Percentiles rank a stretch among this genome's conserved stretches.
phyloP scores from a whole-genome alignment of 2,329 filamentous ascomycete genomes.

The Tolypocladium capitatum region DNA sequence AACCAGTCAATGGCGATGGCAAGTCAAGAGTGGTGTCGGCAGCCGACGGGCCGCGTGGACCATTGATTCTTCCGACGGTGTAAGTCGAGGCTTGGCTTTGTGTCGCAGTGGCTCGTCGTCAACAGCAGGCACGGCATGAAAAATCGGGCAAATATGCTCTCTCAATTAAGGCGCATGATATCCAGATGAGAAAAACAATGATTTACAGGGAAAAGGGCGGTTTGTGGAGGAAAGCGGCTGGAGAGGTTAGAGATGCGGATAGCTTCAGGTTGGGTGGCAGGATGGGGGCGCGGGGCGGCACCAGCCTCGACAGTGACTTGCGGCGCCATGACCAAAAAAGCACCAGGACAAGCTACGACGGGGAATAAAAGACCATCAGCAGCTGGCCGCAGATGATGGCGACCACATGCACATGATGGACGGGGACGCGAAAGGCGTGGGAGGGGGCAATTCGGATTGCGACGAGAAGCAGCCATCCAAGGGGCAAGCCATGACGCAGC shows the following conservation, averaged over 20 bases:
- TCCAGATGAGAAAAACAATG: background rate
- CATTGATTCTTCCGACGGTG: background rate
- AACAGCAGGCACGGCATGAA: background rate
- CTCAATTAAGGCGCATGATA: background rate
- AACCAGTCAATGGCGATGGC: background rate
- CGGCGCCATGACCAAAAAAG: constrained; percentile 1
- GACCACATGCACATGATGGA: background rate
- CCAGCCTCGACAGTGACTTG: constrained; percentile 15
- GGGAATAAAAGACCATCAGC: constrained; percentile 6
- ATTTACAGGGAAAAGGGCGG: background rate
- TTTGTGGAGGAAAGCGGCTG: constrained; percentile 2
- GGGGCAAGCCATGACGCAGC: constrained; percentile 4
- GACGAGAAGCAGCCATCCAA: constrained; percentile 13
- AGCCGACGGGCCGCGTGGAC: background rate
- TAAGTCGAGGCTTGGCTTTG: background rate
- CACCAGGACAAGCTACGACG: constrained; percentile 5
- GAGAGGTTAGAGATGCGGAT: constrained; percentile 15
- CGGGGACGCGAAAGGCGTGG: constrained; percentile 1
- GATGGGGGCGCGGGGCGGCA: constrained; percentile 1
- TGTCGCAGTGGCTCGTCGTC: background rate
- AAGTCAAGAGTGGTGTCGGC: background rate
- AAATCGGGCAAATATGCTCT: background rate
- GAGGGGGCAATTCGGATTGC: constrained; percentile 17
- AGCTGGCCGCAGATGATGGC: constrained; percentile 5
- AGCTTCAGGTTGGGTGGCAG: constrained; percentile 13